Base-by-base conservation (phyloP, 768 basidiomycete genomes). In the Mycena leptocephala region DNA sequence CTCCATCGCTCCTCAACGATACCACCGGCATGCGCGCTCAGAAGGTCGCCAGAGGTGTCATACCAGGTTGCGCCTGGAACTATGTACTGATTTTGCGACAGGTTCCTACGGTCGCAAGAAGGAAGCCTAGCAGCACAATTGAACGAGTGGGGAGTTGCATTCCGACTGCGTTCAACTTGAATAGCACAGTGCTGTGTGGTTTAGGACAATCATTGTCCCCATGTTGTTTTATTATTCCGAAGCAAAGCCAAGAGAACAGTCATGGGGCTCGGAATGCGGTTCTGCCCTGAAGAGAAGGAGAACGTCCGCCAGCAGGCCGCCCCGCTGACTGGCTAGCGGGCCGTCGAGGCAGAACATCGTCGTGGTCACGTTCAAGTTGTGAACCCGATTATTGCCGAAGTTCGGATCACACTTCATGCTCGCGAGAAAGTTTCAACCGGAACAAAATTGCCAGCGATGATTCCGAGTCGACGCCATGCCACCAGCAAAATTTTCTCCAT, bases 51-150 rank as follows among this genome's bases (percentile, higher is more conserved):
- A 48, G 78, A 75, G 5, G 81, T 81, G 62, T 83, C 81, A 32
- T 82, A 82, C 83, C 82, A 84, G 2, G 80, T 82, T 3, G 80
- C 82, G 24, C 81, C 82, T 2, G 83, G 80, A 16, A 82, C 82
- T 32, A 84, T 81, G 48, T 81, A 82, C 43, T 70, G 78, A 62
- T 82, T 58, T 75, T 82, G 26, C 71, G 71, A 35, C 65, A 67
- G 22, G 10, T 53, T 51, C 65, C 65, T 6, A 5, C n/a, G 13
- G 65, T 53, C 6, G 48, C 48, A 13, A 67, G 51, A 22, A 55
- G 14, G 30, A 53, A 14, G 22, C 46, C 32, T 11, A 26, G 16
- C 0, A 51, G 20, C n/a, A 22, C 24, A 32, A 53, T 5, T 8
- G n/a, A 28, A 32, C 48, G 24, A 37, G 35, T 14, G 9, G 6